Evolutionary conservation across 495 filamentous ascomycete genomes (phyloP).

Genomic region (Podospora anserina): DNA sequence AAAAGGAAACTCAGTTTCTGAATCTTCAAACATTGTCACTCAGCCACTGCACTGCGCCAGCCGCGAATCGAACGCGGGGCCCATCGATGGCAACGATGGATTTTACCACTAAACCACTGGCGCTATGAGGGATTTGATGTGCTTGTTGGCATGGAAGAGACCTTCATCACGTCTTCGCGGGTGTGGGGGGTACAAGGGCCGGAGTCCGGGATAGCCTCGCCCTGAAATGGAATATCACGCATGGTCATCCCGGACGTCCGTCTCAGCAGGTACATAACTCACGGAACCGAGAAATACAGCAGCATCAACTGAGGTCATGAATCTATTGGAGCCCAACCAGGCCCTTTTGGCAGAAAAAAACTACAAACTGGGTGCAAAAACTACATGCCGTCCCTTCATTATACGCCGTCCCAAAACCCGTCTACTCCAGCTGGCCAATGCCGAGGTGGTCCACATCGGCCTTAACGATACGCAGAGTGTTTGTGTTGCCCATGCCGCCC

Average conservation of each 20-base stretch:
- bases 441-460: conserved; percentile 52
- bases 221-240: not conserved
- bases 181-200: not conserved
- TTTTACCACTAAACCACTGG: conserved; percentile 54
- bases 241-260: not conserved
- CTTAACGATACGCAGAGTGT: conserved; percentile 67
- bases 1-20: not conserved
- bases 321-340: conserved; percentile 12
- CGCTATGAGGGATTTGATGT: conserved; percentile 8
- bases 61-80: conserved; percentile 52
- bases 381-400: not conserved
- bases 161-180: not conserved
- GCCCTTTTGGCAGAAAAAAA: not conserved
- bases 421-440: conserved; percentile 29
- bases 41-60: conserved; percentile 31
- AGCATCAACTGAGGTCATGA: not conserved
- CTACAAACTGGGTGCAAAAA: conserved; percentile 6
- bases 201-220: not conserved
- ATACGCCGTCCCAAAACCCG: conserved; percentile 3
- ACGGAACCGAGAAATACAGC: not conserved
- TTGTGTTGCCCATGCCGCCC: conserved; percentile 96
- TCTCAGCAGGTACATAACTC: too few relatives aligned
- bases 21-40: too few relatives aligned
- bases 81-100: conserved; percentile 54
- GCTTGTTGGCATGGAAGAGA: not conserved